A percentile compares a stretch with the other conserved stretches of the same genome.
Evolutionary conservation across 352 stramenopile species (phyloP).

Genomic region (Pythium sukuiense): DNA sequence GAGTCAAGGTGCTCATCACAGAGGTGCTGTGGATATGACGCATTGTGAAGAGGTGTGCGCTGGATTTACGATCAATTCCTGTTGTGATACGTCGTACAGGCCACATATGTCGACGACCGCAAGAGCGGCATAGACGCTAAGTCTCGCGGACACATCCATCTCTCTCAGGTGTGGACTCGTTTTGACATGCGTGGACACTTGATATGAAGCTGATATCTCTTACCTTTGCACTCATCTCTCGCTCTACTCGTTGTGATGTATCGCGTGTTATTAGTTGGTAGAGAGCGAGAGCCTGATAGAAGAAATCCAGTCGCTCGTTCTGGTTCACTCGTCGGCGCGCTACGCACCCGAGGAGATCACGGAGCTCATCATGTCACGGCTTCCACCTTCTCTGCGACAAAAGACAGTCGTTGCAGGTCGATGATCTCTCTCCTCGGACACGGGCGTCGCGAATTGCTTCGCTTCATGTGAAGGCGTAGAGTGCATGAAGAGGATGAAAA

Average conservation of each 20-base stretch:
- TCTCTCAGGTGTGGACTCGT: conserved; percentile 50
- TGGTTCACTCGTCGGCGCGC: conserved; percentile 77
- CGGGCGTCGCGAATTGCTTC: neutral
- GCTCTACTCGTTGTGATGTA: neutral
- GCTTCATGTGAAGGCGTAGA: neutral
- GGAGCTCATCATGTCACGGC: conserved; percentile 31
- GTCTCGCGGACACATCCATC: conserved; percentile 68
- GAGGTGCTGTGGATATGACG: conserved; percentile 43
- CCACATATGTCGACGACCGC: conserved; percentile 61
- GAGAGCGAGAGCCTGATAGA: conserved; percentile 37
- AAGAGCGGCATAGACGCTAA: conserved; percentile 47
- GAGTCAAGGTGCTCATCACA: conserved; percentile 71
- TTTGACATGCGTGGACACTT: neutral
- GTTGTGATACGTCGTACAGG: conserved; percentile 29
- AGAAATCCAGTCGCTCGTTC: conserved; percentile 52
- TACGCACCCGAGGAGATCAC: conserved; percentile 43
- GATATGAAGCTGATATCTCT: conserved; percentile 9
- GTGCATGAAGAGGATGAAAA: neutral
- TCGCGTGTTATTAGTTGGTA: conserved; percentile 36
- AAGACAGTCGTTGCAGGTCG: conserved; percentile 41
- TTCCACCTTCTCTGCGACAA: conserved; percentile 37
- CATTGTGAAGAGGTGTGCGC: neutral
- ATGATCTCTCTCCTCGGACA: neutral
- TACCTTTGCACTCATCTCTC: neutral
- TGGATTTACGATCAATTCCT: neutral